These are phyloP conservation scores for Pinus albicaulis DNA, from an alignment of 75 land plant species.

Conservation along the genomic window DNA sequence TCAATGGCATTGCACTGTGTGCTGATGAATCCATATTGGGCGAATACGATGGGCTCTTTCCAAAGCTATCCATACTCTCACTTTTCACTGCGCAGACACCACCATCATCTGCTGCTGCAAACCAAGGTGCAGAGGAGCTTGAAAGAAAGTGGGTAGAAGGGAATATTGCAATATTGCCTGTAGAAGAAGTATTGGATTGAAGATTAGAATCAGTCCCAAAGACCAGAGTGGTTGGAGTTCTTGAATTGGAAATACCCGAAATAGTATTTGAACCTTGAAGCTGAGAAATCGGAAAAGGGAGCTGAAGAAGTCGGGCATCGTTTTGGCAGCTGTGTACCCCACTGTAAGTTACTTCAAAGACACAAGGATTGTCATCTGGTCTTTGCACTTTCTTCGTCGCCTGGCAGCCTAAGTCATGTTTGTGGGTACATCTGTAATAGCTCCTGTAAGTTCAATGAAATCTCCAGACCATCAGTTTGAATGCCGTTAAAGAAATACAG, in stretches of 20 bases:
- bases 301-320: neutral
- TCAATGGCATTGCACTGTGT: neutral
- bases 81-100: neutral
- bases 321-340: conserved; percentile 31
- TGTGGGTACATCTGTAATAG: conserved; percentile 52
- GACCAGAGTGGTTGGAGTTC: neutral
- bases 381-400: conserved; percentile 38
- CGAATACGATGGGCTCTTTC: neutral
- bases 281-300: neutral
- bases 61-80: neutral
- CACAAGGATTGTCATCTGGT: conserved; percentile 13
- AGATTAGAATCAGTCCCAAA: neutral
- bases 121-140: neutral
- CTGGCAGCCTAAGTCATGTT: conserved; percentile 18
- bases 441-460: conserved; percentile 21
- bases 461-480: neutral
- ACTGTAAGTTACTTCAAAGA: conserved; percentile 25
- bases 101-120: neutral
- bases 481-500: neutral
- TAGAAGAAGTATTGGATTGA: neutral
- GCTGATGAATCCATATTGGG: neutral
- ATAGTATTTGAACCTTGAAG: neutral
- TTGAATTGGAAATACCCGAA: neutral
- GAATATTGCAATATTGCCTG: neutral
- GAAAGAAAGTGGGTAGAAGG: neutral